These are phyloP conservation scores for Plectranthus barbatus DNA, from an alignment of 257 asterid species.

Conservation along the genomic window DNA sequence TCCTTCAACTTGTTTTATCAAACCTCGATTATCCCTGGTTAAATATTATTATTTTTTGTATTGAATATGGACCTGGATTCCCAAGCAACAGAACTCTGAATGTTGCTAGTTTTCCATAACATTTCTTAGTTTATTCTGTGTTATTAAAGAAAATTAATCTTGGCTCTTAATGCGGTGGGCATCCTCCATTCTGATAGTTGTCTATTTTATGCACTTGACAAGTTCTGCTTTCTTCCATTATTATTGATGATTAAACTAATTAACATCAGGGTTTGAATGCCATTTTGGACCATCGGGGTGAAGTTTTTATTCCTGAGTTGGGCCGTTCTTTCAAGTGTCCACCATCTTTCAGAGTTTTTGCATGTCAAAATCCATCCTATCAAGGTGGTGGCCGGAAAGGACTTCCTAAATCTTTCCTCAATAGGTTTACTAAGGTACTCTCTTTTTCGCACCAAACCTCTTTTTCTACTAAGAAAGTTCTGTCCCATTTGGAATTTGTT, in stretches of 20 bases:
- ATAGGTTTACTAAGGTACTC: conserved; percentile 90
- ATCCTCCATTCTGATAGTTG: background rate
- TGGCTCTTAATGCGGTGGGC: background rate
- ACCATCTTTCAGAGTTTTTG: conserved; percentile 78
- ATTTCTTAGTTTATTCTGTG: background rate
- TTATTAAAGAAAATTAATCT: background rate
- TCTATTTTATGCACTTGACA: background rate
- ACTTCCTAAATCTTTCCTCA: conserved; percentile 92
- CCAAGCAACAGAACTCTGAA: background rate
- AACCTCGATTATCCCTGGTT: background rate
- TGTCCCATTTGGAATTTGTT: background rate
- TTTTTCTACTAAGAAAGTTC: background rate
- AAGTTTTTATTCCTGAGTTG: conserved; percentile 94
- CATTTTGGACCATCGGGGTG: conserved; percentile 95
- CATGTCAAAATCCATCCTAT: conserved; percentile 90
- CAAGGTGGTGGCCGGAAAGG: conserved; percentile 99
- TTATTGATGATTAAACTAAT: conserved; percentile 7
- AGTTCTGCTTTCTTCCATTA: conserved; percentile 1
- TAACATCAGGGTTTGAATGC: conserved; percentile 75
- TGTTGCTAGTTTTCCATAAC: background rate
- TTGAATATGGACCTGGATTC: background rate
- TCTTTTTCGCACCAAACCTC: background rate
- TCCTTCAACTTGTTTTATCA: background rate
- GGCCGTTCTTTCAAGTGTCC: conserved; percentile 84
- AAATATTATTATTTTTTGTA: background rate